These are phyloP conservation scores for Fusarium avenaceum DNA, from an alignment of 2,329 filamentous ascomycete species.

Conservation along the genomic window DNA sequence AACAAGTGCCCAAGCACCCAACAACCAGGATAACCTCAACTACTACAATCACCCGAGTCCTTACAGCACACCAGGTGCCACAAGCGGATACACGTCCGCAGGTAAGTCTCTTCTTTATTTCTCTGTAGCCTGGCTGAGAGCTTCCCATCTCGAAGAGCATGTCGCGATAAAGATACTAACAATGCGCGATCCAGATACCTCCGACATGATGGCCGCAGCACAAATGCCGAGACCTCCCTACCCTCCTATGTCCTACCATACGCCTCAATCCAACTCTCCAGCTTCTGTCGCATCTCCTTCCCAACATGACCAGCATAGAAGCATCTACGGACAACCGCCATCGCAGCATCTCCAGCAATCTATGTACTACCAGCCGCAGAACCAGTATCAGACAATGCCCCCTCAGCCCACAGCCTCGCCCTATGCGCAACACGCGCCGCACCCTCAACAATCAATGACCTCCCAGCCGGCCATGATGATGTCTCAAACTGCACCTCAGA, in stretches of 20 bases:
- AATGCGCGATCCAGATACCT: slow-evolving; percentile 61
- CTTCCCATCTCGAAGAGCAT: slow-evolving; percentile 6
- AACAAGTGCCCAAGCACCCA: slow-evolving; percentile 71
- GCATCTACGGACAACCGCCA: slow-evolving; percentile 84
- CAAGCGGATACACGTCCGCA: slow-evolving; percentile 87
- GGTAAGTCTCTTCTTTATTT: slow-evolving; percentile 68
- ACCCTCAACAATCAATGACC: slow-evolving; percentile 69
- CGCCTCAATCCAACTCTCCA: slow-evolving; percentile 94
- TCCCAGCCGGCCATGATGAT: slow-evolving; percentile 77
- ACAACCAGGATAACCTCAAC: slow-evolving; percentile 74
- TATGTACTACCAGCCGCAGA: slow-evolving; percentile 79
- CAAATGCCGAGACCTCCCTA: slow-evolving; percentile 82
- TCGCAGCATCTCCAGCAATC: slow-evolving; percentile 83
- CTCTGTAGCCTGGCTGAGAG: background rate
- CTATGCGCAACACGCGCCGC: slow-evolving; percentile 70
- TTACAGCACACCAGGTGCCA: slow-evolving; percentile 85
- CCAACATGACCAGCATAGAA: slow-evolving; percentile 88
- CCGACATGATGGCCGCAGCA: slow-evolving; percentile 76
- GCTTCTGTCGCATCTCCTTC: slow-evolving; percentile 92
- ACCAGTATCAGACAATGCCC: slow-evolving; percentile 76
- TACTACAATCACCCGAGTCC: slow-evolving; percentile 85
- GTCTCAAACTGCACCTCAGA: slow-evolving; percentile 70
- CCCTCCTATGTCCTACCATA: slow-evolving; percentile 91
- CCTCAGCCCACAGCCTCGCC: slow-evolving; percentile 71
- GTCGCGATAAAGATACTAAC: slow-evolving; percentile 41